Conservation (phyloP, 1,139 yeast genomes). For the Suhomyces chickasaworum region DNA sequence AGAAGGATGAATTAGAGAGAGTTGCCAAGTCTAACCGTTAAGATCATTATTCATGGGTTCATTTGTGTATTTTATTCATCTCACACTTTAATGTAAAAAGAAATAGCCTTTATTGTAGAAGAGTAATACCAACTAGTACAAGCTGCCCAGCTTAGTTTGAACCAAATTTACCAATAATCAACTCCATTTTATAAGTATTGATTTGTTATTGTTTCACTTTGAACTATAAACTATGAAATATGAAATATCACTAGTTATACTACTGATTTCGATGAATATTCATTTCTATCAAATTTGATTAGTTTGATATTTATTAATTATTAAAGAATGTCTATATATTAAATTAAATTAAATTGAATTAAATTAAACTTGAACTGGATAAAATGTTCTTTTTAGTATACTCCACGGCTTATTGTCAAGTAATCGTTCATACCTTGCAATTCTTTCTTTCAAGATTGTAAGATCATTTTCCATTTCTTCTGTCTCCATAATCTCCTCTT, state of each 20-base stretch:
- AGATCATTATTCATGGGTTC: slow-evolving; percentile 28
- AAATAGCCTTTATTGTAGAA: slow-evolving; percentile 2
- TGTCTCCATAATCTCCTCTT: slow-evolving; percentile 9
- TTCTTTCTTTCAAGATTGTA: slow-evolving; percentile 10
- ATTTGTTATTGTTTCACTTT: too few species aligned
- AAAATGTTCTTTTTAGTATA: slow-evolving; percentile 10
- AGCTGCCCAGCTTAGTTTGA: too few species aligned
- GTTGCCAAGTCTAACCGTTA: slow-evolving; percentile 99
- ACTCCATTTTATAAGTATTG: too few species aligned
- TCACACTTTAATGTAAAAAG: slow-evolving; percentile 21
- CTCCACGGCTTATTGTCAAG: slow-evolving; percentile 3
- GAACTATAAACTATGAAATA: too few species aligned
- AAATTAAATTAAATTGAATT: too few species aligned
- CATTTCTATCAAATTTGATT: too few species aligned
- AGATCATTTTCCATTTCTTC: slow-evolving; percentile 2
- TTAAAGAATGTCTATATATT: too few species aligned
- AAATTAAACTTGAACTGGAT: slow-evolving; percentile 13
- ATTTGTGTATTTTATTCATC: slow-evolving; percentile 24
- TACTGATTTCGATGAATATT: too few species aligned
- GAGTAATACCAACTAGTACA: too few species aligned
- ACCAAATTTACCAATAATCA: too few species aligned
- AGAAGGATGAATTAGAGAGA: slow-evolving; percentile 99
- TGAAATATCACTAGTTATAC: too few species aligned
- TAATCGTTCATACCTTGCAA: slow-evolving; percentile 13
- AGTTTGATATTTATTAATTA: too few species aligned